phyloP scores from a whole-genome alignment of 495 filamentous ascomycete genomes.

The Aspergillus panamensis region DNA sequence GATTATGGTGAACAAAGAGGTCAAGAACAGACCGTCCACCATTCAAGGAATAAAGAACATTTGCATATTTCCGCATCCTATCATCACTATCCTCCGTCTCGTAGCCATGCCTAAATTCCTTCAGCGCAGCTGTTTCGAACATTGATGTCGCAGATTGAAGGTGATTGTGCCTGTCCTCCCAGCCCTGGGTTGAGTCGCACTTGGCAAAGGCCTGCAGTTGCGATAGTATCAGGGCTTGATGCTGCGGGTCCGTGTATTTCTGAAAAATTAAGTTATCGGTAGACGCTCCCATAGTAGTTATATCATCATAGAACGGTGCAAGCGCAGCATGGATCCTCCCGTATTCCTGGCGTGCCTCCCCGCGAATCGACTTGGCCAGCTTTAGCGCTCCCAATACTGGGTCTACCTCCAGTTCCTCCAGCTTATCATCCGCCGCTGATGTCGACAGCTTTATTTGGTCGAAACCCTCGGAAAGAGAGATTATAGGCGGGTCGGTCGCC shows the following conservation, averaged over 20 bases:
- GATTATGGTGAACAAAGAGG: slow-evolving; percentile 81
- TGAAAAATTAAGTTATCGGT: slow-evolving; percentile 80
- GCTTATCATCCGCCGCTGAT: slow-evolving; percentile 16
- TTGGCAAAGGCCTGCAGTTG: slow-evolving; percentile 74
- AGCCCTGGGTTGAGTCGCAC: slow-evolving; percentile 75
- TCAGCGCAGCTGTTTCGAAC: slow-evolving; percentile 85
- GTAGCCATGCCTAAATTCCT: slow-evolving; percentile 89
- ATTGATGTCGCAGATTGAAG: slow-evolving; percentile 71
- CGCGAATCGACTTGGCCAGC: slow-evolving; percentile 71
- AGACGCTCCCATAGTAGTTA: slow-evolving; percentile 66
- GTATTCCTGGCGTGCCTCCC: slow-evolving; percentile 84
- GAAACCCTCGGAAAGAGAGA: slow-evolving; percentile 58
- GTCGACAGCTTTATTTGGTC: slow-evolving; percentile 57
- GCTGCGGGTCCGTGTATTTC: slow-evolving; percentile 78
- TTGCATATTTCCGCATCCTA: slow-evolving; percentile 81
- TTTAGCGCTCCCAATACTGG: slow-evolving; percentile 63
- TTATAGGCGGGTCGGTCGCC: slow-evolving; percentile 16
- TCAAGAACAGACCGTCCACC: slow-evolving; percentile 76
- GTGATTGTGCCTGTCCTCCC: slow-evolving; percentile 62
- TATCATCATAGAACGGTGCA: slow-evolving; percentile 83
- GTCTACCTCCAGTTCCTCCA: slow-evolving; percentile 27
- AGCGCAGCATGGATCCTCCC: slow-evolving; percentile 85
- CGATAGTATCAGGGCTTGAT: slow-evolving; percentile 82
- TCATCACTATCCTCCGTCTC: slow-evolving; percentile 88
- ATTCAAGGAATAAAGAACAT: slow-evolving; percentile 78